A percentile compares a stretch with the other conserved stretches of the same genome.
These are phyloP conservation scores for Helotiales sp. DNA, from an alignment of 2,329 filamentous ascomycete species.

Conservation along the genomic window DNA sequence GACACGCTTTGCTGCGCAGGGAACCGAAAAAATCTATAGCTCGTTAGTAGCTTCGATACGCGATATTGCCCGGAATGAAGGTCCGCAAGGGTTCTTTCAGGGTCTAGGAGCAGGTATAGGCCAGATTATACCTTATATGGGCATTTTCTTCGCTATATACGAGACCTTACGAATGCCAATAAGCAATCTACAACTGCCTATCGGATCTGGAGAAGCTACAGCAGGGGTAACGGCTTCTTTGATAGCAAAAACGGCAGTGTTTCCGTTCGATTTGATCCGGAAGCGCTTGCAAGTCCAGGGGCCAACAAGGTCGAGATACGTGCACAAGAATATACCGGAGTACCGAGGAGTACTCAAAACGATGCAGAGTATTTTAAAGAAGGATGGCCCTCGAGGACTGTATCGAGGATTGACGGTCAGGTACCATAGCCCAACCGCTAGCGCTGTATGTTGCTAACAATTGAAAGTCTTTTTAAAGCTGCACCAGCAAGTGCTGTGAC, in stretches of 20 bases:
- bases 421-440: conserved; percentile 16
- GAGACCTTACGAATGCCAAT: conserved; percentile 70
- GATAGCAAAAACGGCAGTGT: conserved; percentile 83
- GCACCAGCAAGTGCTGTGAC: conserved; percentile 78
- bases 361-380: conserved; percentile 64
- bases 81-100: conserved; percentile 78
- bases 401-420: conserved; percentile 86
- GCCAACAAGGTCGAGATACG: conserved; percentile 75
- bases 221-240: conserved; percentile 81
- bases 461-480: conserved; percentile 73
- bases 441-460: conserved; percentile 7
- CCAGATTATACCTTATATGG: conserved; percentile 96
- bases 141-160: conserved; percentile 89
- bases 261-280: conserved; percentile 87
- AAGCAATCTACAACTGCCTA: conserved; percentile 55
- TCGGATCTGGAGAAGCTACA: conserved; percentile 78
- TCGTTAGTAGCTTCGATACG: conserved; percentile 68
- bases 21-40: conserved; percentile 73
- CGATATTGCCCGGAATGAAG: conserved; percentile 76
- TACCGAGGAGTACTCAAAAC: conserved; percentile 69
- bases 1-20: conserved; percentile 96
- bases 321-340: conserved; percentile 84
- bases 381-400: conserved; percentile 76
- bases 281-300: conserved; percentile 96
- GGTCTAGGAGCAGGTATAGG: conserved; percentile 78